Percentiles rank a stretch among this genome's conserved stretches.
phyloP scores from a whole-genome alignment of 2,329 filamentous ascomycete species.

The Orbilia brochopaga region DNA sequence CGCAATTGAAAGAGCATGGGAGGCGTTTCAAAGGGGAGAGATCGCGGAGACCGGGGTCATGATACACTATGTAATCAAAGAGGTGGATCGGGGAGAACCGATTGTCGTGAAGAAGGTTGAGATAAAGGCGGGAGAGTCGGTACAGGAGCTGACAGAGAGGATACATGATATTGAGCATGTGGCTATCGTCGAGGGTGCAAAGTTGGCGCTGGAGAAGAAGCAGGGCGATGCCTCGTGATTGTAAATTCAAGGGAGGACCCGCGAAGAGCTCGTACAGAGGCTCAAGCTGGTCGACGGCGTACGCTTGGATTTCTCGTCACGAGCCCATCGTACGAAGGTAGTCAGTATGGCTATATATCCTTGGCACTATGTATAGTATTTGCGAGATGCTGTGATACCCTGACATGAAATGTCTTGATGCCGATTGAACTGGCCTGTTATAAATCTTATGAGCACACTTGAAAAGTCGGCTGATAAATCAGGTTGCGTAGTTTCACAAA shows the following conservation, averaged over 20 bases:
- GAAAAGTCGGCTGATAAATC: no score
- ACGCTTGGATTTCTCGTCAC: no score
- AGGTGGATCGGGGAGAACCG: conserved; percentile 80
- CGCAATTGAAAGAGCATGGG: conserved; percentile 79
- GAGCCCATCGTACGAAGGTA: no score
- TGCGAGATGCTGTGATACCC: background rate
- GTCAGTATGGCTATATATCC: no score
- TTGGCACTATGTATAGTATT: background rate
- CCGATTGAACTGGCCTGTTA: no score
- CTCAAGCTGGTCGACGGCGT: no score
- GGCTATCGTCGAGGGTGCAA: conserved; percentile 77
- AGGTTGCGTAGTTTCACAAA: no score
- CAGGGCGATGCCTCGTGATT: conserved; percentile 26
- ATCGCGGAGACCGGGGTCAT: conserved; percentile 78
- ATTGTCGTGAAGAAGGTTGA: conserved; percentile 74
- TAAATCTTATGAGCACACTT: no score
- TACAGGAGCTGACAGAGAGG: conserved; percentile 71
- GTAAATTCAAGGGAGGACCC: background rate
- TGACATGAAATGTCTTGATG: background rate
- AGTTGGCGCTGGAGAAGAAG: conserved; percentile 60
- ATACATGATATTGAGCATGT: conserved; percentile 79
- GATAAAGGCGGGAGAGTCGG: conserved; percentile 67
- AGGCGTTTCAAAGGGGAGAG: conserved; percentile 72
- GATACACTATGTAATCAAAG: conserved; percentile 81
- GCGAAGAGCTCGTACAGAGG: conserved; percentile 23